Base-by-base conservation (phyloP, 2,329 filamentous ascomycete genomes). In the Aspergillus hiratsukae region DNA sequence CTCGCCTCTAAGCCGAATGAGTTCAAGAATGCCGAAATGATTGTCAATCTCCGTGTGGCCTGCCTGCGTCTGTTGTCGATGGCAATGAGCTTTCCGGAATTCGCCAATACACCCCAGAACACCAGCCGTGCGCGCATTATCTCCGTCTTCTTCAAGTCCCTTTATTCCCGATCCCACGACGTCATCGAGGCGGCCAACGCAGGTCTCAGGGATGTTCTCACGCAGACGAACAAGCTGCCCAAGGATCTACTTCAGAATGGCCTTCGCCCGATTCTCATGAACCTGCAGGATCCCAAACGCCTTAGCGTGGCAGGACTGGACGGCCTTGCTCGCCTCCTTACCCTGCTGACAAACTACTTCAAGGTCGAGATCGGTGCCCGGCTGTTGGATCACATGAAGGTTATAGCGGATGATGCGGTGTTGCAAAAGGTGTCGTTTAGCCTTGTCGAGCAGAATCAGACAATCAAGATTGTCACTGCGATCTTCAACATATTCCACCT, bases 401-500 rank as follows among this genome's bases (percentile, higher is more conserved):
- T 87, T 10, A 91, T 99, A 61, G 92, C 93, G 1, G 91, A 97
- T 57, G 83, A 89, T 2, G 82, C 80, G 52, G 83, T 86, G 14
- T 78, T 97, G 63, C 92, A 97, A 71, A 90, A 92, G 67, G 90
- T 94, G 1, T 97, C 93, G 0, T 99, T 99, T 73, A 92, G 88
- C 1, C 87, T 97, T 63, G 90, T 97, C 57, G 95, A 99, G 72
- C 92, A 97, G 69, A 89, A 94, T 64, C 83, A 85, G 14, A 87
- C 90, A 64, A 96, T 99, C 88, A 96, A 94, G 76, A 89, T 97
- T 49, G 91, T 97, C 40, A 89, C 91, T 2, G 90, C 93, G 0
- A 95, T 97, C 53, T 88, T 99, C 72, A 94, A 96, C 69, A 93
- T 99, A 55, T 99, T 99, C 72, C 92, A 97, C 70, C 82, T 99